These are phyloP conservation scores for Vinca minor DNA, from an alignment of 257 asterid species.

Conservation along the genomic window DNA sequence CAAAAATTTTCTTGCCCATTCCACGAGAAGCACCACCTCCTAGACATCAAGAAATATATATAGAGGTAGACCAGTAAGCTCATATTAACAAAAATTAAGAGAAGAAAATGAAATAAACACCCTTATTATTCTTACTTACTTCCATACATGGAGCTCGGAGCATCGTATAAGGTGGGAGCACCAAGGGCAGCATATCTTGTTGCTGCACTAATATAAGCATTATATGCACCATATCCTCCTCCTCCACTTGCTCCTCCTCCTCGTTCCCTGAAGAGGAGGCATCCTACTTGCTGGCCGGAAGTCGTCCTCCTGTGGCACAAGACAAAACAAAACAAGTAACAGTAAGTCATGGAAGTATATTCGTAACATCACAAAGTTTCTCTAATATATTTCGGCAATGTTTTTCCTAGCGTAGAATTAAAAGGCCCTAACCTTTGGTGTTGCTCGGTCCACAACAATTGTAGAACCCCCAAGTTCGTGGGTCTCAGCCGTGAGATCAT, in stretches of 20 bases:
- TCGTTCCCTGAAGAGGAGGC: constrained; percentile 34
- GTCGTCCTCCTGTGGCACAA: constrained; percentile 64
- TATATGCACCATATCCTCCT: constrained; percentile 91
- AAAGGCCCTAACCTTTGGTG: constrained; percentile 59
- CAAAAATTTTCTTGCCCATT: constrained; percentile 89
- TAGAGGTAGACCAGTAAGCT: not conserved
- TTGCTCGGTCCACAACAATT: constrained; percentile 93
- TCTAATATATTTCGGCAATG: not conserved
- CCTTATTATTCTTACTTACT: constrained; percentile 42
- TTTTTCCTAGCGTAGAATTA: not conserved
- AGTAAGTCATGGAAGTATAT: not conserved
- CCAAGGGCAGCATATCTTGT: constrained; percentile 98
- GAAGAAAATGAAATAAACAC: not conserved
- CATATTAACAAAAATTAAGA: not conserved
- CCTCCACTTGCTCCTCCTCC: constrained; percentile 24
- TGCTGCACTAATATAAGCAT: constrained; percentile 81
- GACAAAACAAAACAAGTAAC: not conserved
- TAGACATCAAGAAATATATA: constrained; percentile 22
- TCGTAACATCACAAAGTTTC: not conserved
- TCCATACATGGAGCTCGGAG: constrained; percentile 70
- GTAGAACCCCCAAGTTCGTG: constrained; percentile 94
- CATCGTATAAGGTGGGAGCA: constrained; percentile 89
- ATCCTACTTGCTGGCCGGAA: constrained; percentile 62
- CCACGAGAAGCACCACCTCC: constrained; percentile 71
- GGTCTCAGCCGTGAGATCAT: constrained; percentile 83